Evolutionary conservation across 495 filamentous ascomycete genomes (phyloP), one percentile per base, ranked within the genome.

Genomic region (Friedmanniomyces simplex): DNA sequence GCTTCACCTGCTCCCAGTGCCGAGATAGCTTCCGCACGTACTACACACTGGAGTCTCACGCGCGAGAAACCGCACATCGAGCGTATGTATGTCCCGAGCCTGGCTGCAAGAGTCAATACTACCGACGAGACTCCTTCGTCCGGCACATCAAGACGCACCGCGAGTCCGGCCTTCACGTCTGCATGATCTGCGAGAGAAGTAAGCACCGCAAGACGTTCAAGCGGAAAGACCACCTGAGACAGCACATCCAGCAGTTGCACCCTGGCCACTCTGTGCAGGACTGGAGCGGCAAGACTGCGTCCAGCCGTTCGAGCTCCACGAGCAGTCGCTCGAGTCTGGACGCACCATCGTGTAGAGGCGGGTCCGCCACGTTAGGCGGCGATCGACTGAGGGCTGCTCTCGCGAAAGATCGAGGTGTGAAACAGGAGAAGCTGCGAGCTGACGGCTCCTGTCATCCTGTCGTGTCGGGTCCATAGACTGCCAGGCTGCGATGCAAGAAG

Each of bases 41-140:
- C 37, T 41, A 58, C 22, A 36, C 54, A 1, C 34, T 59, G 49
- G 57, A 59, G 34, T 3, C 13, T 8, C 57, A 59, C 28, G 57
- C 57, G 1, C 36, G 37, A 7, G 22, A 10, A 12, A 22, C n/a
- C 2, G 34, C 13, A 12, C 57, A 59, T 36, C 22, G 51, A 22
- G 12, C 50, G 28, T 59, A 54, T 22, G 16, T 22, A 3, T 58
- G 56, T 26, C 14, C 30, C n/a, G 20, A 12, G 2, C 42, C 26
- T 1, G 57, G 45, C 4, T 59, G 57, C 34, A 30, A 20, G 22
- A 59, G 36, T n/a, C 43, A 12, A 13, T 59, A 59, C 50, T 54
- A 28, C 30, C 36, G 57, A 16, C 21, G 57, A 20, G 57, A 59
- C 37, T 4, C 30, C 8, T 52, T 41, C 39, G 24, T 47, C 3